Percentiles rank a stretch among this genome's conserved stretches.
Conservation (phyloP, 2,329 filamentous ascomycete species). For the Hypoxylon sp. region DNA sequence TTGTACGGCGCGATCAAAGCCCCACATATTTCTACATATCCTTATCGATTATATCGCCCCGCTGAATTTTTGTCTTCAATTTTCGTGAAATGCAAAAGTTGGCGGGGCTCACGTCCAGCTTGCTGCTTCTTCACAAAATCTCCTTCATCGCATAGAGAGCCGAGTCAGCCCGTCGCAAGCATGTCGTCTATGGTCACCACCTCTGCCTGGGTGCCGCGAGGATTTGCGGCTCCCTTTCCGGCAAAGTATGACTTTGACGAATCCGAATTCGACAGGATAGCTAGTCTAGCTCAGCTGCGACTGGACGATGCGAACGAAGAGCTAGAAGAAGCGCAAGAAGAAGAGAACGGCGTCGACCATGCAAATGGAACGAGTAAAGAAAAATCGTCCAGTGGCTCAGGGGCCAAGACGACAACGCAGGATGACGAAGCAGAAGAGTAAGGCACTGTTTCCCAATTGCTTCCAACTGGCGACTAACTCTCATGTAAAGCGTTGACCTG, state of each 20-base stretch:
- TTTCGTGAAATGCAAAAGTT: conserved; percentile 38
- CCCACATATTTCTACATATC: conserved; percentile 32
- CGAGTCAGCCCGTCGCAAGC: conserved; percentile 21
- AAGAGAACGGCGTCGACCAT: conserved; percentile 37
- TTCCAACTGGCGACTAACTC: conserved; percentile 4
- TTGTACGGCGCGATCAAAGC: not conserved
- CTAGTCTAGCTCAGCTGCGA: conserved; percentile 76
- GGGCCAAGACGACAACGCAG: conserved; percentile 8
- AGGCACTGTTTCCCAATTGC: not conserved
- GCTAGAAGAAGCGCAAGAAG: conserved; percentile 73
- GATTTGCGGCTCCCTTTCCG: conserved; percentile 78
- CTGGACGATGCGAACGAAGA: conserved; percentile 93
- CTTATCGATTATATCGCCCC: conserved; percentile 32
- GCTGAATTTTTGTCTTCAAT: conserved; percentile 38
- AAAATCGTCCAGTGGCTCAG: not conserved
- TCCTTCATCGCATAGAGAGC: not conserved
- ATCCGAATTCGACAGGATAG: conserved; percentile 77
- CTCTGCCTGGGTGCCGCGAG: conserved; percentile 77
- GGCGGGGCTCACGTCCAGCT: conserved; percentile 38
- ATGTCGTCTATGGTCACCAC: conserved; percentile 79
- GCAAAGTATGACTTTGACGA: conserved; percentile 79
- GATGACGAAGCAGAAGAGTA: conserved; percentile 38
- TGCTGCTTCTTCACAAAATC: conserved; percentile 1
- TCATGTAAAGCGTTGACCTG: conserved; percentile 55
- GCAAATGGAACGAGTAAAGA: conserved; percentile 32